Base-by-base conservation (phyloP, 192 early-diverging fungal species). In the Physocladia obscura region DNA sequence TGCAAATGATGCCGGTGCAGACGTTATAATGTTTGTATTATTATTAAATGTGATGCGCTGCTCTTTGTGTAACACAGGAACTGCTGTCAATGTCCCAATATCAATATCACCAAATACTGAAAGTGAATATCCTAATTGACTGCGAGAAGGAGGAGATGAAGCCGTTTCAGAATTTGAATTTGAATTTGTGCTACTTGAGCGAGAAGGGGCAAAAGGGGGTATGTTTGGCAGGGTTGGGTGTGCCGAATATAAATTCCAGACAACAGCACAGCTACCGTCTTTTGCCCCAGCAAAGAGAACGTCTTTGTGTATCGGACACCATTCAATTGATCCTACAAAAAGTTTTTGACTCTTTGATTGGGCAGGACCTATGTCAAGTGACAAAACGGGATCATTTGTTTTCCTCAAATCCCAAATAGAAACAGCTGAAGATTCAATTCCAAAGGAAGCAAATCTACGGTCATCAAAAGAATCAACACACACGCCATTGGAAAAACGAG, bases 381-480 rank as follows among this genome's bases (percentile, higher is more conserved):
- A n/a, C n/a, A n/a, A n/a, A 54, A 89, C 84, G 17, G 91, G 76
- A 37, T 90, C 89, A 0, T 76, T 69, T 3, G 82, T 49, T 49
- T 90, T 91, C 49, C 92, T 74, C 17, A 76, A 69, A 74, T 94
- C 92, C 92, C 92, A 94, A 30, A 94, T 62, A 36, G 80, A 75
- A 31, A 94, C 85, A 11, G 19, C 57, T n/a, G 30, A n/a, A 2
- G 15, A 13, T 44, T 8, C 40, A 44, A n/a, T 13, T 8, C 40
- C n/a, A 67, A 77, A 91, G 19, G 89, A 91, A 0, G 91, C 90
- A 69, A 93, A 82, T 32, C 89, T 78, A 62, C 89, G 68, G 13
- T 75, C 37, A 64, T 89, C 76, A 71, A 89, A 92, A 0, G 91
- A 90, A 76, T 93, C 90, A 34, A 83, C 69, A 31, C 70, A 79